A percentile compares a stretch with the other conserved stretches of the same genome.
Evolutionary conservation across 2,329 filamentous ascomycete genomes (phyloP).

Genomic region (Dactylellina leptospora): DNA sequence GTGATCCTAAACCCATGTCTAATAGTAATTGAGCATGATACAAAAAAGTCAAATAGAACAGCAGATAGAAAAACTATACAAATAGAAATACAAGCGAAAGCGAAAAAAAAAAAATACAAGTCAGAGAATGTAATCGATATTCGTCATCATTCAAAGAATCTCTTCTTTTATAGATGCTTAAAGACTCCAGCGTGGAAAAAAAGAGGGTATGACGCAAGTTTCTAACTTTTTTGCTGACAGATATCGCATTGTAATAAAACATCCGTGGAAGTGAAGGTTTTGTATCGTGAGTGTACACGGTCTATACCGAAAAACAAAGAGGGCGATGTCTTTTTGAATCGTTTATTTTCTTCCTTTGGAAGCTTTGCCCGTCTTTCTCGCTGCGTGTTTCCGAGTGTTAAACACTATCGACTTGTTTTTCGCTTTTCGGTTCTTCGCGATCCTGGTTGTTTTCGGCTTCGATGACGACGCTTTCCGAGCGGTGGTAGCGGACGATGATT

Average conservation of each 20-base stretch:
- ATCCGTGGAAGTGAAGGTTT: conserved; percentile 23
- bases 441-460: conserved; percentile 30
- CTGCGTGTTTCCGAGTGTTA: conserved; percentile 36
- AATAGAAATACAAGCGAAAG: conserved; percentile 18
- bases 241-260: conserved; percentile 39
- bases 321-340: too few species aligned
- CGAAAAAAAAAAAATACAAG: conserved; percentile 7
- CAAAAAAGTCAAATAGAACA: conserved; percentile 10
- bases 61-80: conserved; percentile 7
- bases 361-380: conserved; percentile 26
- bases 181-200: not conserved
- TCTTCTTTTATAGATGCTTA: not conserved
- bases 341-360: conserved; percentile 45
- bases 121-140: not conserved
- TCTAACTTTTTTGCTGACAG: too few species aligned
- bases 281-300: conserved; percentile 27
- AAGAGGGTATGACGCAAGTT: not conserved
- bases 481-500: conserved; percentile 8
- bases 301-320: not conserved
- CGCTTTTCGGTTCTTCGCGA: conserved; percentile 45
- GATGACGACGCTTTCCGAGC: conserved; percentile 5
- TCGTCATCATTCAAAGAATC: not conserved
- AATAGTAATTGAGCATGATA: conserved; percentile 26
- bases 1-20: conserved; percentile 38
- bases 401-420: conserved; percentile 49